Evolutionary conservation across 495 filamentous ascomycete genomes (phyloP).

Genomic region (Trichoderma erinaceum): DNA sequence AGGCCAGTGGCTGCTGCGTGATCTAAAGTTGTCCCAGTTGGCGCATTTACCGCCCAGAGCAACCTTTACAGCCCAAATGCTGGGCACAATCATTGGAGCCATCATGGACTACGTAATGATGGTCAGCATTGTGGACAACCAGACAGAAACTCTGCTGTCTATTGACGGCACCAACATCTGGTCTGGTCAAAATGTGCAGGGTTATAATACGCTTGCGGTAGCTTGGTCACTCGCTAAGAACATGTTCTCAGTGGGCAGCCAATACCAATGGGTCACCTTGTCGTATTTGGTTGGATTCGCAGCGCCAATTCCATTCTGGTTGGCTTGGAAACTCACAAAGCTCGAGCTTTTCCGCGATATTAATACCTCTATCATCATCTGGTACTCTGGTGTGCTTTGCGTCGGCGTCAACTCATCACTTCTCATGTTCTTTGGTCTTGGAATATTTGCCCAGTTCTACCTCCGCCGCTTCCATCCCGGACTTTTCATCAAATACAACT

Average conservation of each 20-base stretch:
- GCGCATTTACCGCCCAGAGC: constrained; percentile 41
- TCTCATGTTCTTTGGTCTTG: constrained; percentile 25
- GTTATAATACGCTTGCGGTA: constrained; percentile 30
- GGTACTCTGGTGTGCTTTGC: constrained; percentile 38
- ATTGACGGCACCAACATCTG: constrained; percentile 34
- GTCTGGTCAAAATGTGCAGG: constrained; percentile 28
- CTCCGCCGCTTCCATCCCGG: constrained; percentile 40
- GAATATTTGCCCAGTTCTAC: constrained; percentile 46
- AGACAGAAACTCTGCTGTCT: constrained; percentile 26
- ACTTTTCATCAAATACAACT: constrained; percentile 52
- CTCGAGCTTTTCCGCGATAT: constrained; percentile 23
- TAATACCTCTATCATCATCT: constrained; percentile 38
- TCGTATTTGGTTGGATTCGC: constrained; percentile 34
- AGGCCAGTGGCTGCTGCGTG: constrained; percentile 29
- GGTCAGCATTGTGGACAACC: constrained; percentile 30
- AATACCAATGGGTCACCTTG: constrained; percentile 40
- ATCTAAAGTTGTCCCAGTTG: constrained; percentile 37
- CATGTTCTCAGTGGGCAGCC: constrained; percentile 25
- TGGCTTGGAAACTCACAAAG: constrained; percentile 23
- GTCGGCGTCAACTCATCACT: constrained; percentile 41
- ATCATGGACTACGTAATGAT: constrained; percentile 41
- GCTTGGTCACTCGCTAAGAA: constrained; percentile 32
- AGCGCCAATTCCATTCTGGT: constrained; percentile 31
- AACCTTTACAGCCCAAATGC: constrained; percentile 38
- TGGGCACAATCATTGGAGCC: constrained; percentile 36